These are phyloP conservation scores for Tulasnella sp. DNA, from an alignment of 768 basidiomycete genomes.

Conservation along the genomic window DNA sequence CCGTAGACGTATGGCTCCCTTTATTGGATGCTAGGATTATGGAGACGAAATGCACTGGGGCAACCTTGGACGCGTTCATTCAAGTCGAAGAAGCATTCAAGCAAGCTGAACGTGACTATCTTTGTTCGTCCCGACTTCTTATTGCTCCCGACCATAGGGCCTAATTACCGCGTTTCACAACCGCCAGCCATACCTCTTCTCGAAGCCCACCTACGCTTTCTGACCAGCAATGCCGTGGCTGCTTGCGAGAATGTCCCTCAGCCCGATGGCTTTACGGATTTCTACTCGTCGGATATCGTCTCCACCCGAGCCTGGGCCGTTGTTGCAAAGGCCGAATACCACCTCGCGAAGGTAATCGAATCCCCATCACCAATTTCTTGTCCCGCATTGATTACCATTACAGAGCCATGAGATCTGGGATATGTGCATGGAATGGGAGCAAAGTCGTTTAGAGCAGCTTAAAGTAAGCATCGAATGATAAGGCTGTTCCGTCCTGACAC, in stretches of 20 bases:
- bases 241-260: neutral
- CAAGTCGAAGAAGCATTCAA: slow-evolving; percentile 13
- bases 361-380: neutral
- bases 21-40: slow-evolving; percentile 3
- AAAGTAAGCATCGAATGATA: too few relatives aligned
- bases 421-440: slow-evolving; percentile 58
- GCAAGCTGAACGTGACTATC: slow-evolving; percentile 16
- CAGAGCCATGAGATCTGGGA: slow-evolving; percentile 69
- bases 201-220: slow-evolving; percentile 1
- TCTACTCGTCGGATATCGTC: slow-evolving; percentile 7
- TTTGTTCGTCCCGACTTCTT: slow-evolving; percentile 10
- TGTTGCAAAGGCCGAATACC: slow-evolving; percentile 43
- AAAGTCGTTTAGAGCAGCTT: slow-evolving; percentile 49
- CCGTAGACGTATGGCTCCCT: slow-evolving; percentile 16
- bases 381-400: neutral
- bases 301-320: slow-evolving; percentile 20
- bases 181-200: slow-evolving; percentile 17
- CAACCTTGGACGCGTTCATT: neutral
- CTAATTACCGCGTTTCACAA: neutral
- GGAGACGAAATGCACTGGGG: neutral
- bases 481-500: too few relatives aligned
- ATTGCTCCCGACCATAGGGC: neutral
- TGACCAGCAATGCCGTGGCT: neutral
- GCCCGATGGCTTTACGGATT: neutral
- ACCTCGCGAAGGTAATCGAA: slow-evolving; percentile 47